These are phyloP conservation scores for Colletotrichum costaricense DNA, from an alignment of 2,329 filamentous ascomycete genomes.

Conservation along the genomic window DNA sequence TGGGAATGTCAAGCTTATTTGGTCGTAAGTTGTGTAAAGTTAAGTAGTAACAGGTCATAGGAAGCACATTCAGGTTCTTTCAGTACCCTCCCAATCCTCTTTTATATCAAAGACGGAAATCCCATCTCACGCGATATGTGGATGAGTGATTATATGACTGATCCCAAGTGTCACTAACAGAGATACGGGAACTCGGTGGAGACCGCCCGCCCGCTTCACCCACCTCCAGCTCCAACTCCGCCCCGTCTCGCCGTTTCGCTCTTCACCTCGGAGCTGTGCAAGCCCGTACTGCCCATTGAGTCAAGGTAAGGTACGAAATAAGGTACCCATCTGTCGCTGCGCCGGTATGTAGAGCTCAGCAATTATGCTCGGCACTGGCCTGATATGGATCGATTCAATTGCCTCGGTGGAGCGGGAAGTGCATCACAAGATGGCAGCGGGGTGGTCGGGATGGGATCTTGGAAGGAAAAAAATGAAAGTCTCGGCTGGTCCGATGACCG, in stretches of 20 bases:
- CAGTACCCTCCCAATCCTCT: background rate
- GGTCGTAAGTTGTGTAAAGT: background rate
- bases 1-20: background rate
- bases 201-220: background rate
- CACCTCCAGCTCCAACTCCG: no score
- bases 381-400: conserved; percentile 27
- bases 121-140: background rate
- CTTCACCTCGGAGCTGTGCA: conserved; percentile 16
- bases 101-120: background rate
- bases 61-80: background rate
- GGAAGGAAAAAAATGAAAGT: background rate
- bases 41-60: background rate
- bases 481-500: conserved; percentile 33
- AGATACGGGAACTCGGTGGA: background rate
- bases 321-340: background rate
- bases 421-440: conserved; percentile 3
- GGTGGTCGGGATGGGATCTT: background rate
- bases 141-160: conserved; percentile 12
- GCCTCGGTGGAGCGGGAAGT: conserved; percentile 1
- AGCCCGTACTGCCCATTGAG: background rate
- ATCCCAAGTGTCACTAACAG: background rate
- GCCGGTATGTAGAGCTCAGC: background rate
- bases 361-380: conserved; percentile 12
- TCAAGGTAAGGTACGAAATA: background rate
- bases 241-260: background rate